Evolutionary conservation across 371 early-diverging fungal genomes (phyloP), one percentile per base, ranked within the genome.

Genomic region (Rhizopus microsporus): DNA sequence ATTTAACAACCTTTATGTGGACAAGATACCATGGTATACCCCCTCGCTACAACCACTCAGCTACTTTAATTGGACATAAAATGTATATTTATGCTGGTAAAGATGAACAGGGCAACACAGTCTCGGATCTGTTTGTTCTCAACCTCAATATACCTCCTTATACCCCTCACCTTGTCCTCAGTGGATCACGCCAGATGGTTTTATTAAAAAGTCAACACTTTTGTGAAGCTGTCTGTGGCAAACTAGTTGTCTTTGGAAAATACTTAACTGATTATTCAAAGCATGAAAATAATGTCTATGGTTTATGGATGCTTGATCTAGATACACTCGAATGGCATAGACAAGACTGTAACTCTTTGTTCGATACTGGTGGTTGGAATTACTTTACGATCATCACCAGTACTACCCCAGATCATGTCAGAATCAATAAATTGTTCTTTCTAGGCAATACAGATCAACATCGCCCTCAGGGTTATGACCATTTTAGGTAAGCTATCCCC

Each of bases 271-370:
- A 45, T 17, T 6, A 53, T 4, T 29, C 23, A 13, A 5, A 44
- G 39, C 50, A 57, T 12, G 69, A 73, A 23, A 23, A 23, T 33
- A 51, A 69, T 23, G 69, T 81, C 13, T 82, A 83, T 47, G 86
- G 88, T 6, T 65, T 88, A 3, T 88, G 88, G 86, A 80, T 82
- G 67, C 71, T 88, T 60, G 84, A 84, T 54, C 59, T 88, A 43
- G 83, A 85, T 45, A 80, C 80, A 16, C 61, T 86, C 29, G 77
- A 75, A 60, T 88, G 88, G 88, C 63, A 77, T 31, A 72, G 78
- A 50, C 75, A 84, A 50, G 85, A 83, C 50, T 77, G 81, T 39
- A 78, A 79, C 47, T 67, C 69, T 3, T 74, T 72, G 47, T 79
- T 87, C 33, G 76, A 80, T 38, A 66, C 73, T 13, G 82, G 82